Conservation (phyloP, 192 early-diverging fungal species). For the Rhizophagus clarus region DNA sequence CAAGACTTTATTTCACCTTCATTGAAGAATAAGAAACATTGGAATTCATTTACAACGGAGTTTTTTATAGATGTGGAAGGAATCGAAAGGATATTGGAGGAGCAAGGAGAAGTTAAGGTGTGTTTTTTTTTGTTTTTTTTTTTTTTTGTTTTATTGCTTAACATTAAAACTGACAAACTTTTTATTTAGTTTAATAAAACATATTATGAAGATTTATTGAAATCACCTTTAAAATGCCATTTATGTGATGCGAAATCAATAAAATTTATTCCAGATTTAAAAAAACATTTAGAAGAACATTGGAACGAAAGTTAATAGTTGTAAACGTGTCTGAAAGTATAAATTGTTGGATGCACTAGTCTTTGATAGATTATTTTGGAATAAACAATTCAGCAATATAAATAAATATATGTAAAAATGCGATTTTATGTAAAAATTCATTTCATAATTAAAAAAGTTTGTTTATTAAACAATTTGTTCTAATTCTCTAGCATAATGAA, state of each 20-base stretch:
- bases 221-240: slow-evolving; percentile 11
- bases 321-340: too few species aligned
- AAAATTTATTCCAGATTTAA: slow-evolving; percentile 6
- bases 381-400: too few species aligned
- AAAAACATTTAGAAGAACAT: slow-evolving; percentile 12
- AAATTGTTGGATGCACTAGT: too few species aligned
- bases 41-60: slow-evolving; percentile 62
- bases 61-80: slow-evolving; percentile 55
- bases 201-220: slow-evolving; percentile 20
- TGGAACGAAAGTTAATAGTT: neutral
- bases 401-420: too few species aligned
- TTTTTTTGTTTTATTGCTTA: neutral
- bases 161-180: neutral
- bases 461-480: slow-evolving; percentile 88
- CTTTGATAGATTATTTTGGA: too few species aligned
- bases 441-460: too few species aligned
- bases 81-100: slow-evolving; percentile 42
- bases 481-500: slow-evolving; percentile 91
- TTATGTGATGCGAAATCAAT: slow-evolving; percentile 14
- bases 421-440: too few species aligned
- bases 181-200: slow-evolving; percentile 14
- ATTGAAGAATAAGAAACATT: slow-evolving; percentile 64
- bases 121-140: neutral
- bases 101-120: slow-evolving; percentile 43
- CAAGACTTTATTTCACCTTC: slow-evolving; percentile 55